Base-by-base conservation (phyloP, 345 rosid genomes). In the Eucalyptus pumila region DNA sequence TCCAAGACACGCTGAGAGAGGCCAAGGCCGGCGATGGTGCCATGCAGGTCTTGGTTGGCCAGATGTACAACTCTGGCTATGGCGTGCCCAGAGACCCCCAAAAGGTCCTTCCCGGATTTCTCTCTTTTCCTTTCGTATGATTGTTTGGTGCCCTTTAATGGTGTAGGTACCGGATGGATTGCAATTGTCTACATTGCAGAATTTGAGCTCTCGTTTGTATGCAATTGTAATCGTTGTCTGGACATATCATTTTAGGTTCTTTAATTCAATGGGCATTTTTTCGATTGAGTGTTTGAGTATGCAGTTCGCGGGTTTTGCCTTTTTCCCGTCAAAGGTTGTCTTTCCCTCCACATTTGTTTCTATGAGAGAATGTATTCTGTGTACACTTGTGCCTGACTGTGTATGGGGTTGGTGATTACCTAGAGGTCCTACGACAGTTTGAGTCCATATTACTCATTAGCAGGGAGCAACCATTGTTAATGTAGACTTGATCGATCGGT, bases 41-140 rank as follows among this genome's bases (percentile, higher is more conserved):
- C 72, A 97, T 96, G 98, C 97, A 96, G 91, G 93, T 96, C 26
- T 92, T 97, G 87, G 98, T 97, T 21, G 99, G 96, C 5, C 98
- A 96, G 93, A 96, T 97, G 99, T 96, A 96, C 91, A 91, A 91
- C 60, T 93, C 90, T 85, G 99, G 98, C 86, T 95, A 94, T 91
- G 98, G 99, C 10, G 94, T 96, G 90, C 89, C 97, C 6, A 93
- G 92, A 94, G 96, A 97, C 87, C 90, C 93, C 62, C 93, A 91
- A 87, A 96, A 97, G 99, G 99, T 96, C 52, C 58, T 42, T 67
- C 21, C 34, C 26, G 48, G 42, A 21, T 42, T 65, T 48, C 58
- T 34, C 80, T 85, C 11, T 34, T 40, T 14, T 54, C 86, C 32
- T 45, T 86, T n/a, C 47, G 40, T 21, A 56, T 81, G 47, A 37